A percentile compares a stretch with the other conserved stretches of the same genome.
Evolutionary conservation across 192 early-diverging fungal genomes (phyloP).

Genomic region (Rhizoclosmatium globosum): DNA sequence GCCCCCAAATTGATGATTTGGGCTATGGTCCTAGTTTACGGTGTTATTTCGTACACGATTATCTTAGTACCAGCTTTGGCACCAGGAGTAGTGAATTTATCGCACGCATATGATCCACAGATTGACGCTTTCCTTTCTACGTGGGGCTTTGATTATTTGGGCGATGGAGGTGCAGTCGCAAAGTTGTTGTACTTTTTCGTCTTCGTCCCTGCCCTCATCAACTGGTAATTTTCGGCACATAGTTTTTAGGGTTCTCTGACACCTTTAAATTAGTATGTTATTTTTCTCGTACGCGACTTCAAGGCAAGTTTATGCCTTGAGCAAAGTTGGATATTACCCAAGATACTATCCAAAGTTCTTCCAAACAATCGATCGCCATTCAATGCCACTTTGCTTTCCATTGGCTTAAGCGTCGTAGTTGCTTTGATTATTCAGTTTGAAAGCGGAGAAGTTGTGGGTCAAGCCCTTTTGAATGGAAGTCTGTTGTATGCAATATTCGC

Average conservation of each 20-base stretch:
- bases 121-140: constrained; percentile 1
- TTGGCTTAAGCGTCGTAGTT: not conserved
- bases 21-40: not conserved
- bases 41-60: not conserved
- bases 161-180: not conserved
- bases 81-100: not conserved
- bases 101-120: not conserved
- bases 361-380: not conserved
- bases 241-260: not conserved
- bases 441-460: not conserved
- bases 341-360: not conserved
- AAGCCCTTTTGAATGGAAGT: constrained; percentile 1
- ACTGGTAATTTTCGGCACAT: not conserved
- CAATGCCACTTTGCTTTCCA: not conserved
- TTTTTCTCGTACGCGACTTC: not conserved
- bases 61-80: not conserved
- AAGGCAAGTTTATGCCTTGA: not conserved
- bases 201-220: not conserved
- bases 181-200: not conserved
- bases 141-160: not conserved
- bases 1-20: not conserved
- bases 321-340: constrained; percentile 4
- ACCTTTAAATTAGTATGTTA: not conserved
- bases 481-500: constrained; percentile 6
- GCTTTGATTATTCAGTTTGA: constrained; percentile 4